Percentiles rank a stretch among this genome's conserved stretches.
These are phyloP conservation scores for Xylaria castorea DNA, from an alignment of 495 filamentous ascomycete species.

Conservation along the genomic window DNA sequence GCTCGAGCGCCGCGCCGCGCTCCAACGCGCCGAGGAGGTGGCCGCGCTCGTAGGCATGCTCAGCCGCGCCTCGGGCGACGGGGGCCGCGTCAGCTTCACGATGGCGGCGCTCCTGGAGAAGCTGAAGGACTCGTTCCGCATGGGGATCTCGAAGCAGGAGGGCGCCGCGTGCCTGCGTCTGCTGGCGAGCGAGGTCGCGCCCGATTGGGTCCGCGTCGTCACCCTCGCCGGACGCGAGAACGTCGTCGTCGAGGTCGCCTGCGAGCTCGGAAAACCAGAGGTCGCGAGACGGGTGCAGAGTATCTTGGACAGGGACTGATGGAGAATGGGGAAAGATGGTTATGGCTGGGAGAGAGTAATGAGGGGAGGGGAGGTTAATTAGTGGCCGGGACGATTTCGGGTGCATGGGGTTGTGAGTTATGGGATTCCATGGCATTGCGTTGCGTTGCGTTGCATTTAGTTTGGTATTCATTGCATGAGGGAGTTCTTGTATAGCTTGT, in stretches of 20 bases:
- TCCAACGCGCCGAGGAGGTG: slow-evolving; percentile 67
- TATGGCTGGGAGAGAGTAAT: neutral
- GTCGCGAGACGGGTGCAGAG: slow-evolving; percentile 52
- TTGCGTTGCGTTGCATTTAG: neutral
- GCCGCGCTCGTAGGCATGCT: slow-evolving; percentile 65
- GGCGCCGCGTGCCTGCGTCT: slow-evolving; percentile 61
- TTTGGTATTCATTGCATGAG: slow-evolving; percentile 9
- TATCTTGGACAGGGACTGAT: slow-evolving; percentile 40
- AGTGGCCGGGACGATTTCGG: neutral
- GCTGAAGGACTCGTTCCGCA: slow-evolving; percentile 66
- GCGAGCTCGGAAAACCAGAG: slow-evolving; percentile 49
- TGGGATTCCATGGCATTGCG: neutral
- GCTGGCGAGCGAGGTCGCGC: slow-evolving; percentile 63
- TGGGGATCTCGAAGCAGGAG: slow-evolving; percentile 66
- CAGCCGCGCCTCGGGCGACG: slow-evolving; percentile 48
- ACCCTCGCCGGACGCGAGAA: slow-evolving; percentile 61
- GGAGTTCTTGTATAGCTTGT: neutral
- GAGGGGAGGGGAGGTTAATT: neutral
- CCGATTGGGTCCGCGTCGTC: slow-evolving; percentile 67
- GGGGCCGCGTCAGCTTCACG: slow-evolving; percentile 60
- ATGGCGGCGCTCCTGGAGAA: slow-evolving; percentile 64
- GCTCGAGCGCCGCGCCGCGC: slow-evolving; percentile 61
- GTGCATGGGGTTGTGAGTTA: slow-evolving; percentile 1
- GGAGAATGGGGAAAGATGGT: neutral
- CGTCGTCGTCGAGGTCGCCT: slow-evolving; percentile 60